Evolutionary conservation across 306 rosid species (phyloP), one percentile per base, ranked within the genome.

Genomic region (Quercus robur): DNA sequence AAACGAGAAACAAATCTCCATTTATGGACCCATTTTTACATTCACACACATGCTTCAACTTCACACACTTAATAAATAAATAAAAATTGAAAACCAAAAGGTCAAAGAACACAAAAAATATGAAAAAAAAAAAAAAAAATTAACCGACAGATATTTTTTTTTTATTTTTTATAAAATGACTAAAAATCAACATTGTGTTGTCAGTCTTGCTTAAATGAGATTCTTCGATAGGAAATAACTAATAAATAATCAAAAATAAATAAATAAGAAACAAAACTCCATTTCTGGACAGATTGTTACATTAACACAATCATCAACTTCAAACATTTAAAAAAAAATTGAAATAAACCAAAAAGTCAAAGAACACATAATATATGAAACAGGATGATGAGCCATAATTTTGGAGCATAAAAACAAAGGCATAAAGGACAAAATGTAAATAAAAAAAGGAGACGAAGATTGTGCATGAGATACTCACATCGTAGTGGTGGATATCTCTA

Each of bases 401-500:
- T 20, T 5, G 23, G 9, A 61, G 13, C 0, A 10, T 13, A 6
- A 38, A 6, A 21, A 14, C 33, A 6, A 3, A 75, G 11, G 11
- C 38, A 58, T 38, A 23, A 7, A 15, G 20, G 15, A 46, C 1
- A 46, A 49, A 51, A 77, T 52, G 55, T 13, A 66, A 28, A 17
- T 10, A 75, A 56, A 5, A 5, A 41, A 64, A 35, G 11, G 7
- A 77, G 21, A 15, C 14, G 18, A 19, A 5, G 59, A 6, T 38
- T 7, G 44, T 2, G 44, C 5, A 4, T 6, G n/a, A 17, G 12
- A 21, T 41, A 81, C 90, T 83, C 0, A 89, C 97, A 78, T 86
- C 92, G 4, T 94, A 94, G 2, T 90, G 98, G 11, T 81, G 83
- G 0, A 89, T 59, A 69, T 90, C 94, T 0, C 13, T 20, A 0